Conservation (phyloP, 495 filamentous ascomycete genomes). For the Rhypophila decipiens region DNA sequence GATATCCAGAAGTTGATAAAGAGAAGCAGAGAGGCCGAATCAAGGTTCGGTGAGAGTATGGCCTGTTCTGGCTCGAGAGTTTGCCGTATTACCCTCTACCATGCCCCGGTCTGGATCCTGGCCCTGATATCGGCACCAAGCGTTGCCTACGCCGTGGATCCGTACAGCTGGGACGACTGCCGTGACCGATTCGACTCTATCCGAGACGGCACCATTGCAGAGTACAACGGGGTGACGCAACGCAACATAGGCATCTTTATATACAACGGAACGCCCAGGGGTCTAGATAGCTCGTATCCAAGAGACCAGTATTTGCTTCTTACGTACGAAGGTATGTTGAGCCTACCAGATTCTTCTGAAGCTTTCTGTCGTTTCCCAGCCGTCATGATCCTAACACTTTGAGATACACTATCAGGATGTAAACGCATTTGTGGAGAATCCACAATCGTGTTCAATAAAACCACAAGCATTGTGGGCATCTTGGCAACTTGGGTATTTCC, state of each 20-base stretch:
- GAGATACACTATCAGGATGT: too few species aligned
- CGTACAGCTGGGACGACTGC: background rate
- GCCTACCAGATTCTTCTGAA: too few species aligned
- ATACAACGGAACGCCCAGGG: background rate
- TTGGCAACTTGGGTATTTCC: conserved; percentile 8
- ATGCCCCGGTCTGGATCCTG: too few species aligned
- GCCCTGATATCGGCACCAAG: too few species aligned
- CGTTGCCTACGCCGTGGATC: too few species aligned
- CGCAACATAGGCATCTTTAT: background rate
- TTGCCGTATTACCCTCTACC: too few species aligned
- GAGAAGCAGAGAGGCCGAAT: too few species aligned
- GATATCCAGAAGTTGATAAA: too few species aligned
- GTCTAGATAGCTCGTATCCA: background rate
- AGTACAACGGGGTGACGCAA: background rate
- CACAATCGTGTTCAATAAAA: background rate
- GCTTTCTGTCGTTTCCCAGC: too few species aligned
- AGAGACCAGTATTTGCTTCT: background rate
- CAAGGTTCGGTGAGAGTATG: too few species aligned
- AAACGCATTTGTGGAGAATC: background rate
- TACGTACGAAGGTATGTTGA: background rate
- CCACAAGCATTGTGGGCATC: background rate
- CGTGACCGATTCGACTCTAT: background rate
- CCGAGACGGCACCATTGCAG: background rate
- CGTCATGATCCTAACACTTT: too few species aligned
- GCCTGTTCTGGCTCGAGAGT: too few species aligned